Evolutionary conservation across 495 filamentous ascomycete genomes (phyloP), one percentile per base, ranked within the genome.

Genomic region (Cudoniella acicularis): DNA sequence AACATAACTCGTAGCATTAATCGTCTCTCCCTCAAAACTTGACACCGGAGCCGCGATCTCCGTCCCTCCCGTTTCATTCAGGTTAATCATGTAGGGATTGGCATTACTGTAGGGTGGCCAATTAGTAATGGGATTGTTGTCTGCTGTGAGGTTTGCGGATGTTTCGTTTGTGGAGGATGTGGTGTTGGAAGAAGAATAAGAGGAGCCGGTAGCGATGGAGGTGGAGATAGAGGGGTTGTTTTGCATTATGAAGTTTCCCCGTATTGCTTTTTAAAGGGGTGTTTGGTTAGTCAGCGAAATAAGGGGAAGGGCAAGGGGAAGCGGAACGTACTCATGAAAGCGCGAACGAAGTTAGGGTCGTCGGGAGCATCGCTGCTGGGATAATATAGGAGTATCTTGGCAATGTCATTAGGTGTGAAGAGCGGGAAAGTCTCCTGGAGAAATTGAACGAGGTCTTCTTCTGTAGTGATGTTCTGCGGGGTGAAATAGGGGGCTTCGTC

Each of bases 261-360:
- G 79, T 87, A 89, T 21, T 79, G 68, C 67, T 88, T 89, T 10
- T 77, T 72, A 63, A 79, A 85, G 1, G 80, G 78, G 41, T 79
- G 64, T 55, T 46, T n/a, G n/a, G n/a, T n/a, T n/a, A n/a, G n/a
- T n/a, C n/a, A n/a, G 46, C 6, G 6, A 21, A 2, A 11, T 2
- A n/a, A n/a, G 20, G 17, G 17, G 22, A 49, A 2, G 22, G 18
- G 46, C 17, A 2, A 2, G 46, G 22, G 22, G 17, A 22, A 17
- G 43, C 6, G 43, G 43, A 47, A 17, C n/a, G n/a, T n/a, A n/a
- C n/a, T n/a, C n/a, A n/a, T n/a, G n/a, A n/a, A n/a, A n/a, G n/a
- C n/a, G n/a, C n/a, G n/a, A n/a, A 55, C 52, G 21, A 53, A 46
- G n/a, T 43, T 21, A 18, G 46, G 49, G 3, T 49, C 17, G 11